phyloP scores from a whole-genome alignment of 768 basidiomycete genomes.

The Xerocomellus intermedius region DNA sequence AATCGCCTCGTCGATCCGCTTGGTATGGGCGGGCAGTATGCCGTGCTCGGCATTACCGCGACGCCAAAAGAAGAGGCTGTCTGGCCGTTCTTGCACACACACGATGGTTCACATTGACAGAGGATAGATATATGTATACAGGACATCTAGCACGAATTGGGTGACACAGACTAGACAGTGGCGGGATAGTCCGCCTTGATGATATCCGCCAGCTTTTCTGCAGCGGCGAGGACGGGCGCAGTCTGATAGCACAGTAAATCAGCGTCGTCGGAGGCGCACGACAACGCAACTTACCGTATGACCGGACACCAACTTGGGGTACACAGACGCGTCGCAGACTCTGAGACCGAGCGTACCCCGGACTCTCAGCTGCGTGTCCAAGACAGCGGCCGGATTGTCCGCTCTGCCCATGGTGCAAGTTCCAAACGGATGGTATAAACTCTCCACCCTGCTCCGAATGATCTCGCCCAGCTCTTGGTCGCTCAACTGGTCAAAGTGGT shows the following conservation, averaged over 20 bases:
- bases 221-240: slow-evolving; percentile 31
- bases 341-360: slow-evolving; percentile 42
- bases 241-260: slow-evolving; percentile 16
- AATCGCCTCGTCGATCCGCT: slow-evolving; percentile 69
- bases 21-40: slow-evolving; percentile 89
- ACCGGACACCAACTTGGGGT: slow-evolving; percentile 42
- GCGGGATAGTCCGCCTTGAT: slow-evolving; percentile 27
- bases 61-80: slow-evolving; percentile 12
- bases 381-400: slow-evolving; percentile 41
- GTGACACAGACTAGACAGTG: not conserved
- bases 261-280: not conserved
- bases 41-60: slow-evolving; percentile 60
- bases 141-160: not conserved
- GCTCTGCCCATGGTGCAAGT: slow-evolving; percentile 38
- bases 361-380: slow-evolving; percentile 44
- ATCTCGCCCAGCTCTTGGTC: slow-evolving; percentile 37
- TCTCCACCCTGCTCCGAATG: slow-evolving; percentile 36
- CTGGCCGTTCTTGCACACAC: slow-evolving; percentile 33
- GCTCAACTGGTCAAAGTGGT: slow-evolving; percentile 32
- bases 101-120: not conserved
- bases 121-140: not conserved
- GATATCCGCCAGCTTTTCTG: slow-evolving; percentile 36
- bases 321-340: slow-evolving; percentile 47
- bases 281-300: slow-evolving; percentile 40
- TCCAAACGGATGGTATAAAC: slow-evolving; percentile 45